phyloP scores from a whole-genome alignment of 768 basidiomycete species.

The Boletus rubescentipes region DNA sequence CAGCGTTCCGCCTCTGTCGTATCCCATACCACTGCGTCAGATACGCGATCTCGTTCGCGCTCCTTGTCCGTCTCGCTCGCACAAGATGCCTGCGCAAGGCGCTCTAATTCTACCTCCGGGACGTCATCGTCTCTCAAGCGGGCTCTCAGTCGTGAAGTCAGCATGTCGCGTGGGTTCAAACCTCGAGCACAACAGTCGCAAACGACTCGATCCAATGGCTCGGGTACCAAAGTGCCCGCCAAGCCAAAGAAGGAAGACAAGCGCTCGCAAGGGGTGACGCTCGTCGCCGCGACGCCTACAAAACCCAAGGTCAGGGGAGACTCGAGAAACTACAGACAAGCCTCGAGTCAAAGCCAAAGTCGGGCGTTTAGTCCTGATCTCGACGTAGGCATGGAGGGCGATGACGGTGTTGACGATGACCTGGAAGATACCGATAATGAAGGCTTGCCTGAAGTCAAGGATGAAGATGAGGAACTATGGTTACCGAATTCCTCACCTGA shows the following conservation, averaged over 20 bases:
- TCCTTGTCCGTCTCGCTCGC: slow-evolving; percentile 71
- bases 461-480: slow-evolving; percentile 41
- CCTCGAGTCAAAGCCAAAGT: slow-evolving; percentile 10
- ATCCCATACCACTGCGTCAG: slow-evolving; percentile 16
- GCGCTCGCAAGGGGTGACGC: slow-evolving; percentile 24
- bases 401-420: background rate
- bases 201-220: slow-evolving; percentile 12
- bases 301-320: slow-evolving; percentile 32
- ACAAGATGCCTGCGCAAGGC: slow-evolving; percentile 50
- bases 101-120: slow-evolving; percentile 33
- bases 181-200: slow-evolving; percentile 30
- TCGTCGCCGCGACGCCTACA: slow-evolving; percentile 58
- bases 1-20: slow-evolving; percentile 27
- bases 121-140: slow-evolving; percentile 46
- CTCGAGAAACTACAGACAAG: slow-evolving; percentile 3
- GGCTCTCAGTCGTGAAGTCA: slow-evolving; percentile 66
- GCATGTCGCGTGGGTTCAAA: slow-evolving; percentile 75
- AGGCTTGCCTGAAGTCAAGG: slow-evolving; percentile 4
- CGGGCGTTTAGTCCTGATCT: slow-evolving; percentile 3
- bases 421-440: slow-evolving; percentile 5
- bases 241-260: slow-evolving; percentile 10
- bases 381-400: background rate
- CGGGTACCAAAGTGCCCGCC: slow-evolving; percentile 14
- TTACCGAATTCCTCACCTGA: slow-evolving; percentile 44
- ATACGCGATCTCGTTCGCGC: slow-evolving; percentile 49